phyloP scores from a whole-genome alignment of 2,329 filamentous ascomycete species.

The Talaromyces sp. region DNA sequence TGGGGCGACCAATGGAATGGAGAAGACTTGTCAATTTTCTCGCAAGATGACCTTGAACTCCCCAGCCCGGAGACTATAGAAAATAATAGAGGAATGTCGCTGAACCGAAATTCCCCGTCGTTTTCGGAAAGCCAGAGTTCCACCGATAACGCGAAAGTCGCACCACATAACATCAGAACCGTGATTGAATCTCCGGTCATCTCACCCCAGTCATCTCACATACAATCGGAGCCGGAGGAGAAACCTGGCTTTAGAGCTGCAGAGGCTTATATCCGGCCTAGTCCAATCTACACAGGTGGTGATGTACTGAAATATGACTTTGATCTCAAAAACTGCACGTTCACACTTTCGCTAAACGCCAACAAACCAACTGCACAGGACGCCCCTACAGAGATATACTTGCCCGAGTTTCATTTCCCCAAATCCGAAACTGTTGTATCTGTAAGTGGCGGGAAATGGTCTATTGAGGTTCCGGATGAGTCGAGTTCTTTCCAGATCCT shows the following conservation, averaged over 20 bases:
- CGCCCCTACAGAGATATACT: conserved; percentile 72
- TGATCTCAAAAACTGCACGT: conserved; percentile 72
- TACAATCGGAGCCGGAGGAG: conserved; percentile 49
- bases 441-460: conserved; percentile 84
- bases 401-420: conserved; percentile 92
- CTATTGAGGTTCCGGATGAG: conserved; percentile 68
- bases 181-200: conserved; percentile 57
- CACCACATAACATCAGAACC: conserved; percentile 68
- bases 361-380: conserved; percentile 56
- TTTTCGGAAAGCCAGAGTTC: conserved; percentile 50
- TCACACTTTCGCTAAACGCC: conserved; percentile 65
- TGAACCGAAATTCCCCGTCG: conserved; percentile 43
- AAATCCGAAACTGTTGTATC: conserved; percentile 65
- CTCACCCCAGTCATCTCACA: conserved; percentile 51
- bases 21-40: conserved; percentile 89
- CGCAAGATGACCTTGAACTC: conserved; percentile 68
- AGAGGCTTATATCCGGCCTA: conserved; percentile 86
- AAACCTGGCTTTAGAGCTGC: conserved; percentile 77
- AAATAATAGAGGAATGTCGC: conserved; percentile 30
- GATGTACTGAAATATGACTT: conserved; percentile 69
- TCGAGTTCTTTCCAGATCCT: conserved; percentile 68
- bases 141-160: conserved; percentile 50
- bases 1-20: conserved; percentile 97
- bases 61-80: conserved; percentile 26
- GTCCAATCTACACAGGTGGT: conserved; percentile 70